Base-by-base conservation (phyloP, 371 early-diverging fungal genomes). In the Syncephalastrum monosporum region DNA sequence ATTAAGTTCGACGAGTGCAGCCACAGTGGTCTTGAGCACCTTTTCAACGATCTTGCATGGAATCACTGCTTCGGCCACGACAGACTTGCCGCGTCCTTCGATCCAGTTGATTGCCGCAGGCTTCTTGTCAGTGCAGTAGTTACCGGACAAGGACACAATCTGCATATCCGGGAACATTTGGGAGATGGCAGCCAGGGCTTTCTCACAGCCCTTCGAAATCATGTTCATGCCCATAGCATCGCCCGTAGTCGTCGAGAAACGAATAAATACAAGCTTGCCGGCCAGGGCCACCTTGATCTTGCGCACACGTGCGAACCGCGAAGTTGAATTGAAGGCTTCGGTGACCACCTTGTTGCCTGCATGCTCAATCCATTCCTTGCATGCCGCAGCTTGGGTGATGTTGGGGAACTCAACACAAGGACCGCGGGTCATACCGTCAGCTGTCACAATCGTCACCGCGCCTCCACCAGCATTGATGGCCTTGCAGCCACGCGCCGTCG, bases 191-290 rank as follows among this genome's bases (percentile, higher is more conserved):
- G 74, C 70, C 46, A 92, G 64, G 0, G 91, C 81, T 59, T 86
- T 83, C 72, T 94, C 93, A 62, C 91, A 90, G 17, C 96, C 96
- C 71, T 97, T 97, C 38, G 96, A 95, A 49, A 97, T 95, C 98
- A 97, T 97, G 75, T 97, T 97, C 98, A 97, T 97, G 17, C 98
- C 98, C 98, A 97, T 97, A 3, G 98, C 98, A 68, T 97, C 98
- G 42, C 98, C 98, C 0, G 98, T 96, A 1, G 87, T 82, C 0
- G 97, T 95, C 5, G 86, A 71, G 74, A 96, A 96, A 16, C 97
- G 87, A 52, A 94, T 83, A 55, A 78, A 96, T 4, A 91, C 75
- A 47, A 92, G 64, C 27, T 86, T 78, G 21, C 96, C 96, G 7
- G 94, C 93, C n/a, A 96, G 50, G 5, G 91, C 86, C 14, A 90